These are phyloP conservation scores for Mortierella antarctica DNA, from an alignment of 192 early-diverging fungal species.

Conservation along the genomic window DNA sequence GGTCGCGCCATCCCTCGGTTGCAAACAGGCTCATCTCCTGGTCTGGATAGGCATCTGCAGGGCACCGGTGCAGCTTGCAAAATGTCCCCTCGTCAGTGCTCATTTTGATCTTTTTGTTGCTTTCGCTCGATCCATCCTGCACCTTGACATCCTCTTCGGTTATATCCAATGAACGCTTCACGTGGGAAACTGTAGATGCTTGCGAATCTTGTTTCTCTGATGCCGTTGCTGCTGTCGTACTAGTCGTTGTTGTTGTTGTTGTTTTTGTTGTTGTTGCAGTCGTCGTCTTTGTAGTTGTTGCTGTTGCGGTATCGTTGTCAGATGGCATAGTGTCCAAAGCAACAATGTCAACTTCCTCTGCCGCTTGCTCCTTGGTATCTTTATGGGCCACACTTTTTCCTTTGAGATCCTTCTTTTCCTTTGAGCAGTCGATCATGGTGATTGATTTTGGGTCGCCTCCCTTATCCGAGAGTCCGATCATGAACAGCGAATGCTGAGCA, in stretches of 20 bases:
- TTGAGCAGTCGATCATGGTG: slow-evolving; percentile 43
- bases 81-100: background rate
- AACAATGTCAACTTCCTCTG: slow-evolving; percentile 13
- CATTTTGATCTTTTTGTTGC: slow-evolving; percentile 31
- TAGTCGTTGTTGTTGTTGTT: background rate
- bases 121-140: background rate
- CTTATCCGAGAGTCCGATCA: slow-evolving; percentile 39
- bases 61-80: slow-evolving; percentile 34
- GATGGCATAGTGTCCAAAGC: background rate
- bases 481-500: slow-evolving; percentile 32
- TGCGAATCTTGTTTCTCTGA: background rate
- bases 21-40: slow-evolving; percentile 73
- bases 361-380: background rate
- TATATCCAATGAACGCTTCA: slow-evolving; percentile 27
- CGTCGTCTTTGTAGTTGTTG: background rate
- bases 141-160: slow-evolving; percentile 7
- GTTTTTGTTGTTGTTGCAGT: background rate
- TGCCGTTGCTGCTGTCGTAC: background rate
- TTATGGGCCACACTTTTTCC: slow-evolving; percentile 2
- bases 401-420: slow-evolving; percentile 6
- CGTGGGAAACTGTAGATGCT: background rate
- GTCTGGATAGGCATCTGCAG: slow-evolving; percentile 52
- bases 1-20: slow-evolving; percentile 76
- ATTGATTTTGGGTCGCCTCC: slow-evolving; percentile 28
- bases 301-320: background rate